Evolutionary conservation across 1,284 basidiomycete genomes (phyloP).

Genomic region (Naganishia sp.): DNA sequence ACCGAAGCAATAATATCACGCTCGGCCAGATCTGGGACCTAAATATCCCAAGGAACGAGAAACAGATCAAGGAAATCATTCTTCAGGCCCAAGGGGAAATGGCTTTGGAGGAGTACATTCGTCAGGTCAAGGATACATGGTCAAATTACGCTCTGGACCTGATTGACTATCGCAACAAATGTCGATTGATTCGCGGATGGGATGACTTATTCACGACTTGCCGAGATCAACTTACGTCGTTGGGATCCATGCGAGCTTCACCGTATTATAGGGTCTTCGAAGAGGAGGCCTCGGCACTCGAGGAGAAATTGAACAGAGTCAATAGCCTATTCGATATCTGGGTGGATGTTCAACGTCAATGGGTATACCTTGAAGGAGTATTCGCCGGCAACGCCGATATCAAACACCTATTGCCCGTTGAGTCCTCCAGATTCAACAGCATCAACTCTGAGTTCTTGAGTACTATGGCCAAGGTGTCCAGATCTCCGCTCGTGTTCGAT

Average conservation of each 20-base stretch:
- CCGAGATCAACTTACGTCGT: constrained; percentile 91
- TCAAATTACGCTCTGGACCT: constrained; percentile 92
- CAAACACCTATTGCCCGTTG: constrained; percentile 96
- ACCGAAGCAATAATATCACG: constrained; percentile 71
- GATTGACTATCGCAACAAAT: constrained; percentile 98
- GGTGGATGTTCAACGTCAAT: constrained; percentile 99
- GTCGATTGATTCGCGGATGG: constrained; percentile 94
- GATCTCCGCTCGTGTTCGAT: constrained; percentile 95
- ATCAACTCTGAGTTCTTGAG: constrained; percentile 98
- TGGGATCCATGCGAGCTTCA: constrained; percentile 94
- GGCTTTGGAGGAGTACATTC: constrained; percentile 91
- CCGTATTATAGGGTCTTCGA: constrained; percentile 97
- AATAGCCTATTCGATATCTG: constrained; percentile 98
- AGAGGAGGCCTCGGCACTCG: constrained; percentile 90
- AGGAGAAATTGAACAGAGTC: constrained; percentile 90
- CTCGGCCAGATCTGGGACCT: constrained; percentile 96
- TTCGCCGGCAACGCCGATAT: constrained; percentile 99
- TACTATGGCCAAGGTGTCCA: constrained; percentile 99
- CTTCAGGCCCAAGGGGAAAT: constrained; percentile 98
- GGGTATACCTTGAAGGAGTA: constrained; percentile 99
- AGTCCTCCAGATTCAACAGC: constrained; percentile 94
- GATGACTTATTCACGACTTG: constrained; percentile 97
- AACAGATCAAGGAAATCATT: constrained; percentile 88
- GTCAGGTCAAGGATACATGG: constrained; percentile 96
- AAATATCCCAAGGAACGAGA: constrained; percentile 91